These are phyloP conservation scores for Jatropha multifida DNA, from an alignment of 441 rosid genomes.

Conservation along the genomic window DNA sequence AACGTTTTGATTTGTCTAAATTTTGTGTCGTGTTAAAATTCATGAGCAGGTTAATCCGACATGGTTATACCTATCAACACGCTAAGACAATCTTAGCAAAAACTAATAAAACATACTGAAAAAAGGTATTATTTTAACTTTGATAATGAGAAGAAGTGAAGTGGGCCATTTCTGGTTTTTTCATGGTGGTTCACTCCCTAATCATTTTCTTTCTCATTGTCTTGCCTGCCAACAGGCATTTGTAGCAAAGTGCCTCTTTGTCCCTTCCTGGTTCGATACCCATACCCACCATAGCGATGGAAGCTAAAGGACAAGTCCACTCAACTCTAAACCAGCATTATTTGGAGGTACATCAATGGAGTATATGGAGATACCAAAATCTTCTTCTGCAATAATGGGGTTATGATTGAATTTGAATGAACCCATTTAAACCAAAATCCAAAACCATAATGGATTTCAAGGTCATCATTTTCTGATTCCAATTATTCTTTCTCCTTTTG, in stretches of 20 bases:
- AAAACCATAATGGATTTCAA: neutral
- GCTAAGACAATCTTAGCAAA: too few species aligned
- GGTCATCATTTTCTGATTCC: neutral
- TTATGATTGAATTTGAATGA: constrained; percentile 9
- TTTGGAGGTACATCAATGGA: constrained; percentile 1
- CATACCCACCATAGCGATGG: neutral
- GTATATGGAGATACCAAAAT: constrained; percentile 6
- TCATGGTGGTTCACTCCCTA: neutral
- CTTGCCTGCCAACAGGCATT: neutral
- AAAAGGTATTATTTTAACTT: too few species aligned
- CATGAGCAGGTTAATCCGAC: too few species aligned
- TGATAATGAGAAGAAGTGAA: too few species aligned
- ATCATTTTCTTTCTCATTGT: neutral
- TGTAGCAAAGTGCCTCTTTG: constrained; percentile 16
- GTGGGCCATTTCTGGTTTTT: neutral
- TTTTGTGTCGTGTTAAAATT: too few species aligned
- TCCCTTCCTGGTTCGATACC: neutral
- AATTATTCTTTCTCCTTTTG: neutral
- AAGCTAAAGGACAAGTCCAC: neutral
- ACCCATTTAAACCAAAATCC: neutral
- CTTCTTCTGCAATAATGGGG: constrained; percentile 3
- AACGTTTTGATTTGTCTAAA: too few species aligned
- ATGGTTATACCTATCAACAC: too few species aligned
- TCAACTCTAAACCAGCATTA: too few species aligned
- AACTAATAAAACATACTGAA: too few species aligned